Base-by-base conservation (phyloP, 306 rosid genomes). In the Hippophae tibetana region DNA sequence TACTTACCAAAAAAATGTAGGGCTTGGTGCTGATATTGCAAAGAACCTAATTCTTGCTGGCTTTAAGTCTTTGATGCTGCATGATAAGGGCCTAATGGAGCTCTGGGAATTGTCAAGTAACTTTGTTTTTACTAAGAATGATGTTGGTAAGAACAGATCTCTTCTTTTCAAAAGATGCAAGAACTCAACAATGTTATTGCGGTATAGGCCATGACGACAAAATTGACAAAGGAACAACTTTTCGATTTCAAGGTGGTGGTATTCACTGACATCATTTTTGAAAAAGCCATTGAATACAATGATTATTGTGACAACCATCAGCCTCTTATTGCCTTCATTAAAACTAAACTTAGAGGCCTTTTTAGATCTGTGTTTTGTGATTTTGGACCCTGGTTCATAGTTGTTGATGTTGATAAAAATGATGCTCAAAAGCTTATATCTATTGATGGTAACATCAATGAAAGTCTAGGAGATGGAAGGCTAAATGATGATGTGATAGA, bases 311-410 rank as follows among this genome's bases (percentile, higher is more conserved):
- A 81, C 69, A 79, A 65, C 69, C 95, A 87, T 81, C 84, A 87
- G 64, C 98, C 95, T 69, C 82, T 96, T 31, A 79, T 90, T 63
- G 68, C 98, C 82, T 18, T 18, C 18, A 18, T 18, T 18, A 18
- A 18, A 18, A 18, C 18, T 18, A 0, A 18, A 18, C 0, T 18
- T 18, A 18, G 18, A 18, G 18, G 18, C 18, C 18, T 18, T 18
- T 18, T 18, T 18, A 0, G 18, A 18, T 18, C 18, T 18, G 18
- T 18, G 18, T 18, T 18, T 18, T 18, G 18, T 18, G 18, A 18
- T 18, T 90, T 90, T 63, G 98, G 96, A 64, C 94, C 96, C 5
- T 87, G 76, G 66, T 90, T 90, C 76, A 87, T 95, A 64, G 95
- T 90, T 72, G 59, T 74, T 44, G 98, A 87, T 59, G 94, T 87